Evolutionary conservation across 2,329 filamentous ascomycete species (phyloP).

Genomic region (Gyromitra esculenta): DNA sequence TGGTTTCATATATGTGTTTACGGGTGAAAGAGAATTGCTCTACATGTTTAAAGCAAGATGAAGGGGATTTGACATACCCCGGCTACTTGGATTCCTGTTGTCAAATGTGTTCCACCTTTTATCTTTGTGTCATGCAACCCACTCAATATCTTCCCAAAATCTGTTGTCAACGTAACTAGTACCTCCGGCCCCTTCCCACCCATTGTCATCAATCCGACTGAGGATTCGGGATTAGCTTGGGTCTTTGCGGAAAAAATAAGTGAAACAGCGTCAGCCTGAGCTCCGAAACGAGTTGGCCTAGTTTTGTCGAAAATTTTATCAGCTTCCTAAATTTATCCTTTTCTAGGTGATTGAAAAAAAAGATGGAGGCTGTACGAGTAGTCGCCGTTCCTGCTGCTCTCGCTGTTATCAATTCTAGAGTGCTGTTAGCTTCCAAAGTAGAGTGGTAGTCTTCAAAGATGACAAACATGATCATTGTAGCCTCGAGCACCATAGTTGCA

Average conservation of each 20-base stretch:
- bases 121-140: constrained; percentile 95
- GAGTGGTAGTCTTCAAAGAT: constrained; percentile 10
- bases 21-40: constrained; percentile 16
- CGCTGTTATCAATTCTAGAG: constrained; percentile 90
- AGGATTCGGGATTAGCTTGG: constrained; percentile 93
- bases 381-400: constrained; percentile 97
- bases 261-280: constrained; percentile 93
- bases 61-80: constrained; percentile 70
- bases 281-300: constrained; percentile 92
- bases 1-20: constrained; percentile 22
- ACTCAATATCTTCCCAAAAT: constrained; percentile 93
- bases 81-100: constrained; percentile 94
- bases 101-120: constrained; percentile 84
- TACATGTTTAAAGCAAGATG: not conserved
- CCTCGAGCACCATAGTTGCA: constrained; percentile 94
- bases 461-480: constrained; percentile 87
- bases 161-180: constrained; percentile 92
- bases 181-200: constrained; percentile 97
- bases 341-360: constrained; percentile 16
- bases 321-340: constrained; percentile 48
- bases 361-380: constrained; percentile 66
- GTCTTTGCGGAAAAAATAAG: constrained; percentile 96
- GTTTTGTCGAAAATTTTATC: constrained; percentile 39
- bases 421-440: constrained; percentile 39
- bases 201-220: constrained; percentile 98